Percentiles rank a stretch among this genome's conserved stretches.
These are phyloP conservation scores for Platanthera zijinensis DNA, from an alignment of 106 monocot genomes.

Conservation along the genomic window DNA sequence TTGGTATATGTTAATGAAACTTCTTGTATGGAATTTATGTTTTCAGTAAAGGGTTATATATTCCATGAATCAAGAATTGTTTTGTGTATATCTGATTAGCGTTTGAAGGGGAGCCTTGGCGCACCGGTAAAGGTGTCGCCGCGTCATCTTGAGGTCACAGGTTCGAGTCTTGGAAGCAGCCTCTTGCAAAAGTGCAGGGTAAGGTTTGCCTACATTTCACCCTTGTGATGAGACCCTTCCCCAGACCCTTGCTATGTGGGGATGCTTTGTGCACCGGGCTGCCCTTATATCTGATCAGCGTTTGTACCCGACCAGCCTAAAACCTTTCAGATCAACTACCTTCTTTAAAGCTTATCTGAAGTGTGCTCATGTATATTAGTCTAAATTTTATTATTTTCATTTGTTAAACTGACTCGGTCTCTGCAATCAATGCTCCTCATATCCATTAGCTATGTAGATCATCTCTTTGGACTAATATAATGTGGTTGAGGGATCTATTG, in stretches of 20 bases:
- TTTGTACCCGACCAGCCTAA: background rate
- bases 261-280: too few relatives aligned
- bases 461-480: background rate
- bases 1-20: conserved; percentile 24
- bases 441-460: background rate
- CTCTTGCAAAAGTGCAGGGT: too few relatives aligned
- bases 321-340: background rate
- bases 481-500: background rate
- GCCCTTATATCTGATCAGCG: background rate
- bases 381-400: background rate
- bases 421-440: background rate
- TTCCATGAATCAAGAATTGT: background rate
- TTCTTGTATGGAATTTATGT: conserved; percentile 4
- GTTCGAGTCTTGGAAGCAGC: too few relatives aligned
- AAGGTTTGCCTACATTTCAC: too few relatives aligned
- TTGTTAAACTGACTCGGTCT: background rate
- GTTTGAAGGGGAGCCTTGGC: too few relatives aligned
- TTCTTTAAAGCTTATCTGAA: background rate
- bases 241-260: too few relatives aligned
- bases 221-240: too few relatives aligned
- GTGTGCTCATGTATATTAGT: background rate
- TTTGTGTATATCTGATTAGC: background rate
- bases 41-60: background rate
- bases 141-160: too few relatives aligned
- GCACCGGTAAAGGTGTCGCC: too few relatives aligned